phyloP scores from a whole-genome alignment of 768 basidiomycete genomes.

The Trametes cinnabarina region DNA sequence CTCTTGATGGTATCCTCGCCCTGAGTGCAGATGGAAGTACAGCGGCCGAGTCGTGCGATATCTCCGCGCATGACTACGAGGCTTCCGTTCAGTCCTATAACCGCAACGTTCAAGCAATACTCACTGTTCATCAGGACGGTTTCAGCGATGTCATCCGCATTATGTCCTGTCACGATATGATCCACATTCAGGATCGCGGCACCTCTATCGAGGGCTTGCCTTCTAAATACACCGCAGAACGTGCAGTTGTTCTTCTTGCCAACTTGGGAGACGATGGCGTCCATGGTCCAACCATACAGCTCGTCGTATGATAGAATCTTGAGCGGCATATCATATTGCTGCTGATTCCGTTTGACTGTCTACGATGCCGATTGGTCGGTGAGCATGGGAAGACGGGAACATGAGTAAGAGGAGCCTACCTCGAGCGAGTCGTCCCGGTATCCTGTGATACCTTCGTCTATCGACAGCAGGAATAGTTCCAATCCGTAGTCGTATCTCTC shows the following conservation, averaged over 20 bases:
- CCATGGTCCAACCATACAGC: conserved; percentile 99
- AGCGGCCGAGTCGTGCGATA: conserved; percentile 89
- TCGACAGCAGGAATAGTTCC: conserved; percentile 88
- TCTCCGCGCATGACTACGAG: conserved; percentile 92
- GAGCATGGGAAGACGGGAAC: not conserved
- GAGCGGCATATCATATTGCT: conserved; percentile 91
- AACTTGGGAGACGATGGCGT: conserved; percentile 89
- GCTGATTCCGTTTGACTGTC: conserved; percentile 97
- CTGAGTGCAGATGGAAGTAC: conserved; percentile 92
- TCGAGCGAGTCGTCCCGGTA: conserved; percentile 97
- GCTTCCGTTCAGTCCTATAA: not conserved
- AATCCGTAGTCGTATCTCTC: conserved; percentile 92
- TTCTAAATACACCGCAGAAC: conserved; percentile 96
- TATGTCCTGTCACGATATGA: conserved; percentile 98
- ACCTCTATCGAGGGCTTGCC: conserved; percentile 95
- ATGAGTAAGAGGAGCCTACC: conserved; percentile 39
- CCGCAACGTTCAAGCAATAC: conserved; percentile 31
- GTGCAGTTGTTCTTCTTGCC: conserved; percentile 99
- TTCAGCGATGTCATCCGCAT: conserved; percentile 98
- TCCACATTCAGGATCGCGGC: conserved; percentile 86
- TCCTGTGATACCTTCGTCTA: conserved; percentile 98
- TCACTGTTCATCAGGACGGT: conserved; percentile 98
- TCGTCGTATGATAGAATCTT: conserved; percentile 96
- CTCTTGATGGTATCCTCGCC: conserved; percentile 96
- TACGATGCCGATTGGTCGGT: conserved; percentile 32